These are phyloP conservation scores for Fusarium sororula DNA, from an alignment of 2,329 filamentous ascomycete genomes.

Conservation along the genomic window DNA sequence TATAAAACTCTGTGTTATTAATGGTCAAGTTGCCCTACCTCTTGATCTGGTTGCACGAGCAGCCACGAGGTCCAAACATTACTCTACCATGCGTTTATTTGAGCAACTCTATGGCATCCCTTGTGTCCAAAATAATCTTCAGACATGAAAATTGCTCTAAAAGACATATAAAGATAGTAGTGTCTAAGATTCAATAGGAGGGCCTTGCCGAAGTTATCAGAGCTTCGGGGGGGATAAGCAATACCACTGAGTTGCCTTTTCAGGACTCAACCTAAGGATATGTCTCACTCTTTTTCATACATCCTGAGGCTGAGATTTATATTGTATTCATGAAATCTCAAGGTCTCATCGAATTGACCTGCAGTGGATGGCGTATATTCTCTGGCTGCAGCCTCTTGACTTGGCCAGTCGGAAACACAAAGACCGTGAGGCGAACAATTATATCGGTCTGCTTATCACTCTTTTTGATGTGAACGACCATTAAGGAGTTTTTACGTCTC, in stretches of 20 bases:
- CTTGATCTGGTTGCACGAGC: background rate
- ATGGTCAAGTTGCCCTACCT: background rate
- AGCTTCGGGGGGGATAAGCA: background rate
- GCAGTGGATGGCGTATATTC: background rate
- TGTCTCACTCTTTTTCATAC: background rate
- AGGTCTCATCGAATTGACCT: background rate
- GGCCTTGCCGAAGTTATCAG: background rate
- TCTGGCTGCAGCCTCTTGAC: background rate
- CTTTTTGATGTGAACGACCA: background rate
- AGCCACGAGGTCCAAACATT: background rate
- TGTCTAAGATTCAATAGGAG: background rate
- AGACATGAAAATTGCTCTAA: background rate
- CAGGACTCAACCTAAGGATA: background rate
- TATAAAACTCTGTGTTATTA: too few relatives aligned
- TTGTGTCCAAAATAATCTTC: background rate
- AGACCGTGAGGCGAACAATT: background rate
- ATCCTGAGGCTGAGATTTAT: background rate
- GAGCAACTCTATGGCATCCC: background rate
- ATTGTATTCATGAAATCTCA: background rate
- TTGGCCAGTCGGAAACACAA: background rate
- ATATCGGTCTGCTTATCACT: background rate
- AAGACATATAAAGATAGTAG: background rate
- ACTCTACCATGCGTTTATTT: background rate
- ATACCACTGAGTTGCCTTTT: background rate
- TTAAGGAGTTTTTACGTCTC: background rate